Conservation (phyloP, 192 early-diverging fungal genomes). For the Coemansia sp. region DNA sequence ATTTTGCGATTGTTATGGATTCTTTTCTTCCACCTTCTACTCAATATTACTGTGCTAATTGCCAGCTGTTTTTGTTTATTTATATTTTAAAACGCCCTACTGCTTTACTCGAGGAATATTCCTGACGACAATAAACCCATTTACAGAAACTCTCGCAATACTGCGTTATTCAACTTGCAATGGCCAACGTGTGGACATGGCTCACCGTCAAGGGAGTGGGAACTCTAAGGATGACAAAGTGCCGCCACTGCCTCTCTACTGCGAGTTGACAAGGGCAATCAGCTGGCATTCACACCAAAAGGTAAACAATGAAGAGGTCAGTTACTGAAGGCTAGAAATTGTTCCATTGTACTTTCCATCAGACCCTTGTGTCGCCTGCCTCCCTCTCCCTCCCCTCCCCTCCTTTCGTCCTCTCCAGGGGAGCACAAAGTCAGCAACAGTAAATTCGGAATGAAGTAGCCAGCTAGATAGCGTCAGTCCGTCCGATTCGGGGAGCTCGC, state of each 20-base stretch:
- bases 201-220: too few relatives aligned
- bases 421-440: not conserved
- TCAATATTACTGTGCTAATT: not conserved
- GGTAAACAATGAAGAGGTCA: not conserved
- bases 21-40: not conserved
- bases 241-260: not conserved
- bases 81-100: not conserved
- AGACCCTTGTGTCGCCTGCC: not conserved
- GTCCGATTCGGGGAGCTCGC: not conserved
- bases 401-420: not conserved
- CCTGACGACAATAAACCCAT: too few relatives aligned
- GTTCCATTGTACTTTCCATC: not conserved
- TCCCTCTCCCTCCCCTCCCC: too few relatives aligned
- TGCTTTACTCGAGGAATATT: too few relatives aligned
- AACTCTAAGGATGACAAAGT: too few relatives aligned
- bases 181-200: too few relatives aligned
- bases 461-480: not conserved
- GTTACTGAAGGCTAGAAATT: not conserved
- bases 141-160: too few relatives aligned
- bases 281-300: not conserved
- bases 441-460: not conserved
- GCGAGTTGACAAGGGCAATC: not conserved
- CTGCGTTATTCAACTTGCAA: too few relatives aligned
- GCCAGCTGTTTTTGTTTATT: not conserved
- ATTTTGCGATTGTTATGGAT: not conserved